These are phyloP conservation scores for Paecilomyces fulvus DNA, from an alignment of 2,329 filamentous ascomycete genomes.

Conservation along the genomic window DNA sequence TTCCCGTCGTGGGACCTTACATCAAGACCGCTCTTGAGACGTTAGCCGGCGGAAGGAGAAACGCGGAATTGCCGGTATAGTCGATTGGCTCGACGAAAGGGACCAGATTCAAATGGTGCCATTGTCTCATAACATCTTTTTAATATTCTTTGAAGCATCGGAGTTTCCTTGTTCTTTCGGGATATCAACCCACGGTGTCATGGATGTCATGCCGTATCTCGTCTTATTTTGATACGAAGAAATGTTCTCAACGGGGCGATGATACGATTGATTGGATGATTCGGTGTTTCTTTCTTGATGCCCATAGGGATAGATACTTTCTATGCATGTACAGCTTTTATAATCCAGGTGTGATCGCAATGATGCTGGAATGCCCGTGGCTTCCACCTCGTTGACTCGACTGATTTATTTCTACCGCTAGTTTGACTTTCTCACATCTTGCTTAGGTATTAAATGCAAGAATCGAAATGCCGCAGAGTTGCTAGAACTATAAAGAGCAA, in stretches of 20 bases:
- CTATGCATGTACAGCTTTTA: not conserved
- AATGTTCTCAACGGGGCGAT: not conserved
- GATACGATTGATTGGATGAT: not conserved
- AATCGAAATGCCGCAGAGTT: too few species aligned
- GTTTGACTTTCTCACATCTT: too few species aligned
- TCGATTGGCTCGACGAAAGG: not conserved
- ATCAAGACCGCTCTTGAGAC: slow-evolving; percentile 67
- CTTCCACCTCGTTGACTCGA: too few species aligned
- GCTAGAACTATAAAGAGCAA: too few species aligned
- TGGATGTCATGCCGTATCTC: not conserved
- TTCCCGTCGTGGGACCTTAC: slow-evolving; percentile 81
- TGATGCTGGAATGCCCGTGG: not conserved
- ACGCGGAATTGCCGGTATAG: slow-evolving; percentile 55
- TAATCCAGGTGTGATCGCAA: not conserved
- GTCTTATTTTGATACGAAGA: not conserved
- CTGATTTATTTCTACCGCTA: too few species aligned
- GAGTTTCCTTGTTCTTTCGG: not conserved
- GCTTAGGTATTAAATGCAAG: too few species aligned
- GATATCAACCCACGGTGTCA: not conserved
- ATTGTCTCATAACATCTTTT: not conserved
- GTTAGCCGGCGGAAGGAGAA: slow-evolving; percentile 59
- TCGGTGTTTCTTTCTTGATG: not conserved
- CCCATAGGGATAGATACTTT: not conserved
- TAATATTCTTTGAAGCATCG: not conserved
- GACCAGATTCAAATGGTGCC: not conserved